Conservation (phyloP, 371 early-diverging fungal genomes). For the Mortierella sp. region DNA sequence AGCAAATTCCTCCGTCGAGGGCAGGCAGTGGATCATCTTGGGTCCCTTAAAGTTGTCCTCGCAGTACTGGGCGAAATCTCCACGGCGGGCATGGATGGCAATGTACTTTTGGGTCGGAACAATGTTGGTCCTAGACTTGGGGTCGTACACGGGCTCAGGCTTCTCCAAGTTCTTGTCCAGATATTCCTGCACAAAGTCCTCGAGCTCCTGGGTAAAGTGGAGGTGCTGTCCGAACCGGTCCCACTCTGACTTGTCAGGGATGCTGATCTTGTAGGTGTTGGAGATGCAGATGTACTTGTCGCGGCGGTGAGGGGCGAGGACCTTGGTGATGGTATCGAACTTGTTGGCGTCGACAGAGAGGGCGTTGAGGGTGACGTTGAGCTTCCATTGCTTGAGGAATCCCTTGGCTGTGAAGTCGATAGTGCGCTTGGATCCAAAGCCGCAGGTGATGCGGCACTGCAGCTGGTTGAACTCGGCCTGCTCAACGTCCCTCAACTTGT, state of each 20-base stretch:
- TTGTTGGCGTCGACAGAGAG: constrained; percentile 36
- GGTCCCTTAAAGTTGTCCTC: constrained; percentile 38
- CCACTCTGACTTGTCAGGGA: constrained; percentile 49
- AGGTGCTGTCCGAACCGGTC: constrained; percentile 47
- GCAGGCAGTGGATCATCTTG: constrained; percentile 46
- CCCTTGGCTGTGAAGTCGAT: constrained; percentile 56
- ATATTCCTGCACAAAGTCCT: constrained; percentile 35
- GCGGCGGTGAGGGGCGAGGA: constrained; percentile 17
- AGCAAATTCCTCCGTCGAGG: constrained; percentile 47
- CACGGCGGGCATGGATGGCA: constrained; percentile 48
- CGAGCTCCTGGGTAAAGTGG: constrained; percentile 38
- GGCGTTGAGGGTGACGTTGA: constrained; percentile 31
- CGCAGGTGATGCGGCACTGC: constrained; percentile 49
- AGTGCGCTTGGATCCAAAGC: constrained; percentile 48
- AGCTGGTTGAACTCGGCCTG: constrained; percentile 30
- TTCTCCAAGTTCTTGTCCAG: constrained; percentile 31
- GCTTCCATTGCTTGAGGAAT: constrained; percentile 50
- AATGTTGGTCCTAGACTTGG: constrained; percentile 22
- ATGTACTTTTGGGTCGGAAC: constrained; percentile 39
- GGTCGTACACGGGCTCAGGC: constrained; percentile 33
- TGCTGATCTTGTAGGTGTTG: constrained; percentile 53
- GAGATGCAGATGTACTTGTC: constrained; percentile 50
- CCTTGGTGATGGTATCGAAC: constrained; percentile 27
- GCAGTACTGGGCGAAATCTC: constrained; percentile 54
- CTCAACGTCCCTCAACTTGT: constrained; percentile 41